Percentiles rank a stretch among this genome's conserved stretches.
Evolutionary conservation across 2,329 filamentous ascomycete genomes (phyloP).

Genomic region (Calonectria henricotiae): DNA sequence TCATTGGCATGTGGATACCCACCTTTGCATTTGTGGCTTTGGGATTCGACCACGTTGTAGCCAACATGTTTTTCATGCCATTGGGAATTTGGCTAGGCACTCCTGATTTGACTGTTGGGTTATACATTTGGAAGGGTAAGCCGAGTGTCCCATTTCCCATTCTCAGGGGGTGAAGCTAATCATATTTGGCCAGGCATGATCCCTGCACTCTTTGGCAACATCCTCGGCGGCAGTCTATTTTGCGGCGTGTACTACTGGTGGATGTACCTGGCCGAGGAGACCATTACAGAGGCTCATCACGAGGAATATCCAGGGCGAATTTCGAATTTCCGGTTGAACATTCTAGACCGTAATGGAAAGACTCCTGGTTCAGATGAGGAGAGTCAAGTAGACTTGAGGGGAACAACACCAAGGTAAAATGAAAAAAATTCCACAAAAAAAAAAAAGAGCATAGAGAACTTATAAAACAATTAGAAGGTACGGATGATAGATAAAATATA

Average conservation of each 20-base stretch:
- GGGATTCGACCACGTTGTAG: conserved; percentile 71
- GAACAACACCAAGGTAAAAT: not conserved
- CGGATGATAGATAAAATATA: not conserved
- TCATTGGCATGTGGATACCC: conserved; percentile 72
- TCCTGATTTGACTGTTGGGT: conserved; percentile 62
- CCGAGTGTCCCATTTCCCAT: not conserved
- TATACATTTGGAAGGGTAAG: conserved; percentile 72
- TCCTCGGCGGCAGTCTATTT: conserved; percentile 69
- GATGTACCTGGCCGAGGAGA: conserved; percentile 46
- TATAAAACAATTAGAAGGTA: not conserved
- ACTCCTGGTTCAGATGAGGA: conserved; percentile 41
- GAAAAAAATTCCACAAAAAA: not conserved
- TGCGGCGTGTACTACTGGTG: conserved; percentile 60
- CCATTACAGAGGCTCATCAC: conserved; percentile 37
- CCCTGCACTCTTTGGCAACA: conserved; percentile 69
- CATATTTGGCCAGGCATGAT: conserved; percentile 58
- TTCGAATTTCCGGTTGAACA: conserved; percentile 24
- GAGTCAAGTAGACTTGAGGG: conserved; percentile 35
- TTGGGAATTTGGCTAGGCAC: conserved; percentile 67
- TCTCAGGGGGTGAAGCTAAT: conserved; percentile 25
- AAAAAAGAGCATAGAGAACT: not conserved
- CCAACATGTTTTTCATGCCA: conserved; percentile 72
- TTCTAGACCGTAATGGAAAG: conserved; percentile 34
- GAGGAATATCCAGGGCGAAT: conserved; percentile 34
- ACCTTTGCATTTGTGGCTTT: conserved; percentile 70